These are phyloP conservation scores for Colletotrichum sp. DNA, from an alignment of 2,329 filamentous ascomycete genomes.

Conservation along the genomic window DNA sequence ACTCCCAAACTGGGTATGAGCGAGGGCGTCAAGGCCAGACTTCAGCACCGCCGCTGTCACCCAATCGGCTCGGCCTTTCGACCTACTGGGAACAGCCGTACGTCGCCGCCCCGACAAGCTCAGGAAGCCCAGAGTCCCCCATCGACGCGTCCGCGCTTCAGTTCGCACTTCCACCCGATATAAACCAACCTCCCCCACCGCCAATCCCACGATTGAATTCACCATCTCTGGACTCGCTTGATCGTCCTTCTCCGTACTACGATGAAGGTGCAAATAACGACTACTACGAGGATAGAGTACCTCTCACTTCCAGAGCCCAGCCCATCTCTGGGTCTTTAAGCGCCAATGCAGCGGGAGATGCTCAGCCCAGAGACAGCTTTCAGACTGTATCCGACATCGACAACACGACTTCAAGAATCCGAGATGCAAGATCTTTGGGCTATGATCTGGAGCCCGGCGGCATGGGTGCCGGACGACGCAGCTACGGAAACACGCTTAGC, in stretches of 20 bases:
- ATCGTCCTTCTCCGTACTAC: slow-evolving; percentile 35
- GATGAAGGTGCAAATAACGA: slow-evolving; percentile 40
- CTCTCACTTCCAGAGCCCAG: slow-evolving; percentile 60
- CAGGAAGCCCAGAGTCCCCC: slow-evolving; percentile 49
- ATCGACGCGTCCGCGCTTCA: slow-evolving; percentile 60
- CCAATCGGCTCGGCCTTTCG: slow-evolving; percentile 48
- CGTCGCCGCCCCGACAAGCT: slow-evolving; percentile 39
- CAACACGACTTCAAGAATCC: slow-evolving; percentile 56
- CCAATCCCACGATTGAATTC: slow-evolving; percentile 6
- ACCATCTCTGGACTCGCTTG: slow-evolving; percentile 32
- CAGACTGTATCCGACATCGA: slow-evolving; percentile 61
- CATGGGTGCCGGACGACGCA: slow-evolving; percentile 53
- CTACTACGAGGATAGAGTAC: slow-evolving; percentile 61
- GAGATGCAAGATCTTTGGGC: slow-evolving; percentile 59
- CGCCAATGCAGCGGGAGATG: slow-evolving; percentile 40
- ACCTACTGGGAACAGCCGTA: slow-evolving; percentile 60
- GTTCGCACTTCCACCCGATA: slow-evolving; percentile 59
- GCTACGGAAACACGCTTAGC: slow-evolving; percentile 61
- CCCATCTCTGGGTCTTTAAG: slow-evolving; percentile 58
- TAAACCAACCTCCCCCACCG: slow-evolving; percentile 35
- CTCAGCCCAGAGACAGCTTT: slow-evolving; percentile 58
- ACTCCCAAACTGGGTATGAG: slow-evolving; percentile 3
- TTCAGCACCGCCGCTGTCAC: slow-evolving; percentile 2
- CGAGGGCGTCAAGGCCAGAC: slow-evolving; percentile 7
- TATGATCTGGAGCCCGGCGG: slow-evolving; percentile 63